Percentiles rank a stretch among this genome's conserved stretches.
These are phyloP conservation scores for Corylus heterophylla DNA, from an alignment of 306 rosid genomes.

Conservation along the genomic window DNA sequence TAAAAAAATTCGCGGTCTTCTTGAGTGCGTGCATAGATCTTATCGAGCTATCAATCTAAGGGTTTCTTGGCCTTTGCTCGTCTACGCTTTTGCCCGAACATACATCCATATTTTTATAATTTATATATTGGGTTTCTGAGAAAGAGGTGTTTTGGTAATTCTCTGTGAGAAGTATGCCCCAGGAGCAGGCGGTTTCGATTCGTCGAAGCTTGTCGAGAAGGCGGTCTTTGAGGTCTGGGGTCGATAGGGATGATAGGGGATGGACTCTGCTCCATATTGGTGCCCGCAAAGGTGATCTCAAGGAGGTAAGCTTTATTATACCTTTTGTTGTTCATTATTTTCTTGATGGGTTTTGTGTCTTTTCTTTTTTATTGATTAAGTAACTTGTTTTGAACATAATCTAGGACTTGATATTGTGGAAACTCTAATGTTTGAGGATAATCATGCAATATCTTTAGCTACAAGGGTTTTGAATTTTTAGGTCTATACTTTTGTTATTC, in stretches of 20 bases:
- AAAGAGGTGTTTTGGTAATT: slow-evolving; percentile 3
- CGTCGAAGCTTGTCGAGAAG: slow-evolving; percentile 58
- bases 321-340: no score
- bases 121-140: neutral
- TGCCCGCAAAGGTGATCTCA: slow-evolving; percentile 76
- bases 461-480: neutral
- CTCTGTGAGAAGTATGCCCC: slow-evolving; percentile 37
- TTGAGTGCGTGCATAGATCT: neutral
- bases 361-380: neutral
- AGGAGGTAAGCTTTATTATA: slow-evolving; percentile 37
- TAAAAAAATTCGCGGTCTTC: slow-evolving; percentile 24
- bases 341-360: neutral
- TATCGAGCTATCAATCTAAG: neutral
- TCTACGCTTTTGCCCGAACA: neutral
- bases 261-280: slow-evolving; percentile 83
- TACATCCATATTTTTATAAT: neutral
- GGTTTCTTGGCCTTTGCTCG: neutral
- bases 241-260: slow-evolving; percentile 78
- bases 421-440: neutral
- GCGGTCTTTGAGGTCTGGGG: slow-evolving; percentile 50
- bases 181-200: slow-evolving; percentile 32
- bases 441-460: no score
- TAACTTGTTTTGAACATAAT: no score
- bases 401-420: neutral
- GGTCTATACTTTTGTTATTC: no score